These are phyloP conservation scores for Golubevia sp. DNA, from an alignment of 1,284 basidiomycete genomes.

Conservation along the genomic window DNA sequence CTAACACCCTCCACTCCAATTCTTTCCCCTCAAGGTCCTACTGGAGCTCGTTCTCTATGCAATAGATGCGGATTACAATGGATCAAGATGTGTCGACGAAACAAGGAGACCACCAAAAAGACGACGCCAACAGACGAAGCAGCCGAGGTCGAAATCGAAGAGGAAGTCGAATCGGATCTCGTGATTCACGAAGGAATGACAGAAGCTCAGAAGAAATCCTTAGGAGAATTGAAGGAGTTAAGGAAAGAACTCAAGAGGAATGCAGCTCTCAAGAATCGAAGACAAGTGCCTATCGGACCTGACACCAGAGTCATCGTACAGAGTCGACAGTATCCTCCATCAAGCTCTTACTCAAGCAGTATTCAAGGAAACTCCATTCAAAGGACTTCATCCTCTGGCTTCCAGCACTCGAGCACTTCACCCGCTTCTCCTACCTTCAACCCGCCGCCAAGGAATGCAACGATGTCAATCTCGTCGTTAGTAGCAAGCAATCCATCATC, in stretches of 20 bases:
- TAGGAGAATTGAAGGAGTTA: neutral
- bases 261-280: neutral
- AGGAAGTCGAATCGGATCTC: neutral
- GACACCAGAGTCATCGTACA: neutral
- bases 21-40: constrained; percentile 12
- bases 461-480: too few species aligned
- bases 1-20: too few species aligned
- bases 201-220: neutral
- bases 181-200: neutral
- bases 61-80: constrained; percentile 28
- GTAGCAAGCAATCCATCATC: too few species aligned
- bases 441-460: too few species aligned
- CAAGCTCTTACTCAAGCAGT: neutral
- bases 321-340: neutral
- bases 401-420: neutral
- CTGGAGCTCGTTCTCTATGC: constrained; percentile 24
- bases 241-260: neutral
- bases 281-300: neutral
- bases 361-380: neutral
- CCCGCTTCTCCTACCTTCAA: too few species aligned
- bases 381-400: neutral
- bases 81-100: constrained; percentile 21
- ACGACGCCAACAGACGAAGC: neutral
- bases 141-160: too few species aligned
- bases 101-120: constrained; percentile 14